phyloP scores from a whole-genome alignment of 2,329 filamentous ascomycete species.

The Calonectria pteridis region DNA sequence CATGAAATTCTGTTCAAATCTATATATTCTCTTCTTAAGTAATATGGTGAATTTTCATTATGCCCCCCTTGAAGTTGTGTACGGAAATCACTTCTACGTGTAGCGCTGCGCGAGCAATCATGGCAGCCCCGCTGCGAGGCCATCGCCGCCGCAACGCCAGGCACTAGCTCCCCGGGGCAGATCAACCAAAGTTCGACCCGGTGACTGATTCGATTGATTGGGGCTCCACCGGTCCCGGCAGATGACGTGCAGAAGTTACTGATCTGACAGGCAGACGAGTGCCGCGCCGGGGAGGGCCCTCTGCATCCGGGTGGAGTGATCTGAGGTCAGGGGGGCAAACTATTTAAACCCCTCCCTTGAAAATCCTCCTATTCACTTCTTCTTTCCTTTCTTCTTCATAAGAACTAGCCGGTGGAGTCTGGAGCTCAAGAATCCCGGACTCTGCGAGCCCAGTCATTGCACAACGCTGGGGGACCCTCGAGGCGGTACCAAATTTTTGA shows the following conservation, averaged over 20 bases:
- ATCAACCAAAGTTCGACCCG: neutral
- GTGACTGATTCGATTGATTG: neutral
- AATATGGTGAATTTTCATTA: neutral
- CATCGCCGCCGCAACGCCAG: neutral
- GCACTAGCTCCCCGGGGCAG: neutral
- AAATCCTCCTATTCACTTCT: neutral
- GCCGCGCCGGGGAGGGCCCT: neutral
- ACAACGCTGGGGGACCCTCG: neutral
- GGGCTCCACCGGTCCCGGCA: neutral
- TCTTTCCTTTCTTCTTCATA: slow-evolving; percentile 14
- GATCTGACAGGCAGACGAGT: neutral
- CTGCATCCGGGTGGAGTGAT: slow-evolving; percentile 7
- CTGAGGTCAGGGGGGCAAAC: neutral
- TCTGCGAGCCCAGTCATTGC: neutral
- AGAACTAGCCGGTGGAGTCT: neutral
- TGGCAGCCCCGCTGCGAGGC: neutral
- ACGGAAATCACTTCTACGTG: slow-evolving; percentile 21
- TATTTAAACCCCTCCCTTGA: slow-evolving; percentile 15
- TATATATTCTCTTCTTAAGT: neutral
- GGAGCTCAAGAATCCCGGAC: neutral
- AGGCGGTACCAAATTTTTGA: neutral
- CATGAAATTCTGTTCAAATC: slow-evolving; percentile 15
- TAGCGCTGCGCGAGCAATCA: neutral
- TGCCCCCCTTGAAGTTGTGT: neutral
- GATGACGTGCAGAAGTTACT: neutral